These are phyloP conservation scores for Geranium rotundifolium DNA, from an alignment of 345 rosid genomes.

Conservation along the genomic window DNA sequence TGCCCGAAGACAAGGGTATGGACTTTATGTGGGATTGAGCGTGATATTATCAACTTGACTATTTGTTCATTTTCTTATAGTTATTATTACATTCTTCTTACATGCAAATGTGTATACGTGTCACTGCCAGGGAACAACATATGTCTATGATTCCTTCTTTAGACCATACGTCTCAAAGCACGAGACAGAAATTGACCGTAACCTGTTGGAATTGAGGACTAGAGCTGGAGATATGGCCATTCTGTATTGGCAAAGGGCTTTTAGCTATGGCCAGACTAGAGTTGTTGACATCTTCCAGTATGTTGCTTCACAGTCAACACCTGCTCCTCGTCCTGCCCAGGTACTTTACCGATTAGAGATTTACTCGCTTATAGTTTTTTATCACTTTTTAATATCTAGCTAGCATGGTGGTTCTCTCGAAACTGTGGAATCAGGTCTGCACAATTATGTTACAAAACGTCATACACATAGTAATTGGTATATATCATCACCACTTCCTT, in stretches of 20 bases:
- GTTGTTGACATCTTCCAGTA: slow-evolving; percentile 36
- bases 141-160: slow-evolving; percentile 45
- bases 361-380: not conserved
- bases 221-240: slow-evolving; percentile 39
- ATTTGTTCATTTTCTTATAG: not conserved
- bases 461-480: no score
- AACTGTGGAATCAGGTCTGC: no score
- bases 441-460: no score
- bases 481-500: no score
- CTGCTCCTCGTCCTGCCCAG: slow-evolving; percentile 25
- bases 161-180: slow-evolving; percentile 41
- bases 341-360: slow-evolving; percentile 16
- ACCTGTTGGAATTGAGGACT: slow-evolving; percentile 41
- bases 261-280: slow-evolving; percentile 44
- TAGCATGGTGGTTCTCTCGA: no score
- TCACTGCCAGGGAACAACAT: slow-evolving; percentile 49
- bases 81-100: not conserved
- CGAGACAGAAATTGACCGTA: slow-evolving; percentile 55
- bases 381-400: no score
- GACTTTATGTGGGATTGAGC: not conserved
- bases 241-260: slow-evolving; percentile 46
- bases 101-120: not conserved
- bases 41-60: not conserved
- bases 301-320: slow-evolving; percentile 41
- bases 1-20: slow-evolving; percentile 63